Evolutionary conservation across 805 yeast genomes (phyloP), one percentile per base, ranked within the genome.

Genomic region (Blastobotrys peoriensis): DNA sequence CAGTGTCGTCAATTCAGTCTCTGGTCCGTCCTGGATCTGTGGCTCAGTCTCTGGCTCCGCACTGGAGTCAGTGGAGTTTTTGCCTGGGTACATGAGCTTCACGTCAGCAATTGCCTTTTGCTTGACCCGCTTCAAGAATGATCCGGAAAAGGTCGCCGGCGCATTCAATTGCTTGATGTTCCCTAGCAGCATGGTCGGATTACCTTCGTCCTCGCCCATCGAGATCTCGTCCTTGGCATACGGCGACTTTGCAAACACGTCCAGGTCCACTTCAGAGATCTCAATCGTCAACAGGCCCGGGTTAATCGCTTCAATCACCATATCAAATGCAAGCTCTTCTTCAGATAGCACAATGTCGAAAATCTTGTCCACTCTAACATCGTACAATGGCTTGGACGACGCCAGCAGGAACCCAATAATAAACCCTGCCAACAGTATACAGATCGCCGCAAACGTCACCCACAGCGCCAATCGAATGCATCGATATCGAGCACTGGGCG

Each of bases 381-480:
- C 74, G 42, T 82, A 79, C 44, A 91, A 67, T 46, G 91, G 96
- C 54, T 86, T 87, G 16, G 87, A 81, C 1, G 95, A 81, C 0
- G 96, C 96, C 35, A 89, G 66, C 2, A 88, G 66, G 58, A 89
- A 86, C 0, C 98, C 98, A 56, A 82, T 70, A 3, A 84, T 68
- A 57, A 91, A 87, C 1, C 96, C 96, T 23, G 83, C 38, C 3
- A 51, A 54, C 33, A 64, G 50, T 18, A 63, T 46, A 33, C 53
- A 41, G 33, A 62, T 47, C 56, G 34, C 49, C n/a, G 53, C 43
- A 9, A 64, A 41, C 34, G 58, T 43, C 30, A 57, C 41, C 67
- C 67, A 65, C 23, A 64, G 54, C 33, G 58, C 52, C 18, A 59
- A 44, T 30, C 66, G 59, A 9, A 63, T 50, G 21, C 51, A 52